A percentile compares a stretch with the other conserved stretches of the same genome.
Conservation (phyloP, 2,329 filamentous ascomycete species). For the Chaetomium sp. region DNA sequence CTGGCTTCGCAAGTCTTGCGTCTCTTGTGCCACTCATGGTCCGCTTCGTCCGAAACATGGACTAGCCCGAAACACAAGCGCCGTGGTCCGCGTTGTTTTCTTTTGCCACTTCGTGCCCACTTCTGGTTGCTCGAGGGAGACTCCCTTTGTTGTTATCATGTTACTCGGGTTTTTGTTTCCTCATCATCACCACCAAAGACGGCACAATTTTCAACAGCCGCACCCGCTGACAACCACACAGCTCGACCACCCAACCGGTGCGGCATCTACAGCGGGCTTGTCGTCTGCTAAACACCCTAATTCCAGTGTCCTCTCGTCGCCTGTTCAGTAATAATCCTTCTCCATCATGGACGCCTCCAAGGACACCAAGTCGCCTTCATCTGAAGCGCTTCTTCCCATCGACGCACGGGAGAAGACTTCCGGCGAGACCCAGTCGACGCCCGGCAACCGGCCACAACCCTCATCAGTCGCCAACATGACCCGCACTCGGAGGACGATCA, state of each 20-base stretch:
- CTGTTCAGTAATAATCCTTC: not conserved
- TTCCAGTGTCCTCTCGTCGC: not conserved
- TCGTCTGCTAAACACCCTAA: not conserved
- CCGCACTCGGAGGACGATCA: slow-evolving; percentile 4
- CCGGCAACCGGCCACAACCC: slow-evolving; percentile 9
- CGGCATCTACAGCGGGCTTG: not conserved
- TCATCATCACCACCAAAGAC: not conserved
- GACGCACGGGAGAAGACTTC: slow-evolving; percentile 10
- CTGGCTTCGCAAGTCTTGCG: not conserved
- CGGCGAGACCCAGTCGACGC: not conserved
- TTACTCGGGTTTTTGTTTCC: not conserved
- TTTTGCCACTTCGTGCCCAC: not conserved
- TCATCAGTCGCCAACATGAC: slow-evolving; percentile 9
- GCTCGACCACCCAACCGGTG: not conserved
- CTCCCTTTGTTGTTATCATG: not conserved
- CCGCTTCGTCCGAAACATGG: not conserved
- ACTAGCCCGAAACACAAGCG: not conserved
- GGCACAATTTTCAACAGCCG: not conserved
- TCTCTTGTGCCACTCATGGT: not conserved
- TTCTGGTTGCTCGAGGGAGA: not conserved
- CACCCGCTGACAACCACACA: slow-evolving; percentile 4
- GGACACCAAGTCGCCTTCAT: slow-evolving; percentile 8
- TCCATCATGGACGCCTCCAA: slow-evolving; percentile 12
- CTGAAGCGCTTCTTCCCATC: slow-evolving; percentile 11
- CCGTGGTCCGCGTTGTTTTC: not conserved